phyloP scores from a whole-genome alignment of 2,329 filamentous ascomycete species.

The Aspergillus calidoustus region DNA sequence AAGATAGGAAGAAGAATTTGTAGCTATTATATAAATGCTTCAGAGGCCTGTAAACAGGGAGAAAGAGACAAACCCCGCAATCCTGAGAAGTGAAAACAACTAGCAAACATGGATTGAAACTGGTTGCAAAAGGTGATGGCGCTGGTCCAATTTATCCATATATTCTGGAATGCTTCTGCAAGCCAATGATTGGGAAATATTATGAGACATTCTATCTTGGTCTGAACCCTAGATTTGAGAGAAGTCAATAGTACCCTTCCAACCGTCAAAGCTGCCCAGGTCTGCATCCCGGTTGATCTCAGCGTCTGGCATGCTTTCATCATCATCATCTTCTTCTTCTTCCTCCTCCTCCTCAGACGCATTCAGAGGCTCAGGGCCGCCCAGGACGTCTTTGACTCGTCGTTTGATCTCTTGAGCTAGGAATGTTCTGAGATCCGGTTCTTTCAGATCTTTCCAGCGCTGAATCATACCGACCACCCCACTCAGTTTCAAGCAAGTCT shows the following conservation, averaged over 20 bases:
- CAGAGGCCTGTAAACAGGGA: too few species aligned
- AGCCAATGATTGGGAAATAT: neutral
- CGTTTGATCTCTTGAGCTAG: neutral
- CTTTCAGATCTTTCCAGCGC: neutral
- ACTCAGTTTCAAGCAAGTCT: neutral
- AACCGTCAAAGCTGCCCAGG: neutral
- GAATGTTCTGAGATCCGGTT: neutral
- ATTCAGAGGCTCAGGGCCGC: neutral
- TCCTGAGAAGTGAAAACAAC: too few species aligned
- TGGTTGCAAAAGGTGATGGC: too few species aligned
- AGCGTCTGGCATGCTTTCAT: constrained; percentile 2
- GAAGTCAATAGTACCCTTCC: neutral
- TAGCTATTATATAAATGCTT: too few species aligned
- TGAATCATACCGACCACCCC: constrained; percentile 1
- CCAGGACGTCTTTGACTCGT: neutral
- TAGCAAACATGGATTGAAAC: too few species aligned
- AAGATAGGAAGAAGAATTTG: too few species aligned
- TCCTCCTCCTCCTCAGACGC: too few species aligned
- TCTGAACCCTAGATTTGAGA: neutral
- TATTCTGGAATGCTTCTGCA: too few species aligned
- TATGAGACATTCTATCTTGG: neutral
- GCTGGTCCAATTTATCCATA: too few species aligned
- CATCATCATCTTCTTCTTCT: neutral
- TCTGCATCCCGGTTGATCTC: neutral
- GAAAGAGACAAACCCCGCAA: too few species aligned